These are phyloP conservation scores for Maudiozyma humilis DNA, from an alignment of 1,139 yeast genomes.

Conservation along the genomic window DNA sequence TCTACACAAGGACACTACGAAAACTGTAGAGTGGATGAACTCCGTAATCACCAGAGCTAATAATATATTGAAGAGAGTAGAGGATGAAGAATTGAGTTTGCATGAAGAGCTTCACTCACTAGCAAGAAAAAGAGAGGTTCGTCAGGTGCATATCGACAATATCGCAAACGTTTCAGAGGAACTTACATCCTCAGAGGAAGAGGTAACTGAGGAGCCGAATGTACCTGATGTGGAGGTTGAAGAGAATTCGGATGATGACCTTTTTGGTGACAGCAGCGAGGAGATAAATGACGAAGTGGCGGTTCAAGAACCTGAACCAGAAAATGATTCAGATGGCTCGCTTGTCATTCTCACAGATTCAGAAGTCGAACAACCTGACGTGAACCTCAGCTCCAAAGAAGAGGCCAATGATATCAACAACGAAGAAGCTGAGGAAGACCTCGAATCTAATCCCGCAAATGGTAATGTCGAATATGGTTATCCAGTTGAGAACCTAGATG, in stretches of 20 bases:
- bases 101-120: conserved; percentile 23
- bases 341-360: conserved; percentile 3
- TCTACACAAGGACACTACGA: conserved; percentile 4
- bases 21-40: conserved; percentile 15
- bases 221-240: too few species aligned
- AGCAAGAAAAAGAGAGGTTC: neutral
- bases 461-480: neutral
- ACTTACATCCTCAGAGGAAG: neutral
- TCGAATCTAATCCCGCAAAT: neutral
- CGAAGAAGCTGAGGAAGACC: neutral
- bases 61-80: conserved; percentile 28
- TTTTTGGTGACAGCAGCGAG: neutral
- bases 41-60: conserved; percentile 39
- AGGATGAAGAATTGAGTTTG: conserved; percentile 35
- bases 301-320: neutral
- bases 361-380: neutral
- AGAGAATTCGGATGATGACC: neutral
- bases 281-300: neutral
- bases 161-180: conserved; percentile 2
- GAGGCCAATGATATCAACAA: neutral
- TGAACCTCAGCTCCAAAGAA: neutral
- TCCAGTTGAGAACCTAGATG: neutral
- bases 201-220: conserved; percentile 11
- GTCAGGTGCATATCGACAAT: neutral
- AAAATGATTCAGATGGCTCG: conserved; percentile 3